These are phyloP conservation scores for Aspergillus olivimuriae DNA, from an alignment of 495 filamentous ascomycete species.

Conservation along the genomic window DNA sequence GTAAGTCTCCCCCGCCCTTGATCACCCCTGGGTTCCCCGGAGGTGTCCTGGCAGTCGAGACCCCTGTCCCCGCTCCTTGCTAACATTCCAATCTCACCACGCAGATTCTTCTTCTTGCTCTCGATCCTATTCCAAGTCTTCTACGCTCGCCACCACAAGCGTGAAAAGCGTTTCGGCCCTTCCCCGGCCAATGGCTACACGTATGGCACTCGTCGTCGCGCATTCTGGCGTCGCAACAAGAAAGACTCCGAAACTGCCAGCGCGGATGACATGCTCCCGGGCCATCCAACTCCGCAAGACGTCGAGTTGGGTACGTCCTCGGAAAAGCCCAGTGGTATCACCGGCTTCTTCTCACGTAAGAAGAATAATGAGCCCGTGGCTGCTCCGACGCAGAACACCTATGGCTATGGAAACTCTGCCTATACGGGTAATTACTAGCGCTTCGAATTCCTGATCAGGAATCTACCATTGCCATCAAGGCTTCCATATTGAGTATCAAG, in stretches of 20 bases:
- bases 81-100: conserved; percentile 1
- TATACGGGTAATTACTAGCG: conserved; percentile 33
- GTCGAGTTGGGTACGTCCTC: conserved; percentile 26
- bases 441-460: too few relatives aligned
- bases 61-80: too few relatives aligned
- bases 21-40: background rate
- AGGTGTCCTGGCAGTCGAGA: background rate
- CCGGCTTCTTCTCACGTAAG: conserved; percentile 15
- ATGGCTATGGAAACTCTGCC: conserved; percentile 31
- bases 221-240: conserved; percentile 47
- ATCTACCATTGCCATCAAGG: too few relatives aligned
- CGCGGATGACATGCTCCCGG: conserved; percentile 26
- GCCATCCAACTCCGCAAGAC: conserved; percentile 31
- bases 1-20: conserved; percentile 45
- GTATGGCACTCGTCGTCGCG: conserved; percentile 49
- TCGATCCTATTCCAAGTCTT: conserved; percentile 57
- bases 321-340: conserved; percentile 20
- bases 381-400: conserved; percentile 6
- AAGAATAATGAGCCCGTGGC: conserved; percentile 13
- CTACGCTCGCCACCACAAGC: conserved; percentile 63
- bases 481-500: too few relatives aligned
- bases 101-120: conserved; percentile 61
- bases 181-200: conserved; percentile 74
- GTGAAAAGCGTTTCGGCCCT: conserved; percentile 75
- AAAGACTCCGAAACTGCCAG: conserved; percentile 27